Evolutionary conservation across 1,284 basidiomycete species (phyloP).

Genomic region (Schizophyllum commune): DNA sequence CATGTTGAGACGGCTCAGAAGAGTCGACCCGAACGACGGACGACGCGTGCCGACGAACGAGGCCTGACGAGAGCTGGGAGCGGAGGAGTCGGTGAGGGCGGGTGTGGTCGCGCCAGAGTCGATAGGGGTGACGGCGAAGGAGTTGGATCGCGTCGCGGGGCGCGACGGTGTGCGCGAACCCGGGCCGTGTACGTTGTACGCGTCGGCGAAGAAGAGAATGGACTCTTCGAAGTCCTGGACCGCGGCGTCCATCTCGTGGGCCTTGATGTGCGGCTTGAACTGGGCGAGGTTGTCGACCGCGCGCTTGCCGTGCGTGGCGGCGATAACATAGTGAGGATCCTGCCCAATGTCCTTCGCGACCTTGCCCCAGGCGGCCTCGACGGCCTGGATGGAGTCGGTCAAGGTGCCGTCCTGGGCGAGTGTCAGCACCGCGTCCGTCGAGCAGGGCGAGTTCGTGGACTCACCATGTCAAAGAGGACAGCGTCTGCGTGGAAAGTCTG

Average conservation of each 20-base stretch:
- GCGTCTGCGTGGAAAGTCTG: slow-evolving; percentile 36
- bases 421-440: slow-evolving; percentile 1
- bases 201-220: slow-evolving; percentile 70
- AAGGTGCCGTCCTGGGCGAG: slow-evolving; percentile 56
- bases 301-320: slow-evolving; percentile 71
- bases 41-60: slow-evolving; percentile 35
- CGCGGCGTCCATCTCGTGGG: slow-evolving; percentile 60
- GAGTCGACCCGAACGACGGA: slow-evolving; percentile 42
- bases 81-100: slow-evolving; percentile 23
- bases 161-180: slow-evolving; percentile 14
- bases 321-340: slow-evolving; percentile 58
- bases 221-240: slow-evolving; percentile 63
- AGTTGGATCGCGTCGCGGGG: slow-evolving; percentile 20
- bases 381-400: slow-evolving; percentile 70
- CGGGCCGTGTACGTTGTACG: slow-evolving; percentile 40
- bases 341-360: slow-evolving; percentile 65
- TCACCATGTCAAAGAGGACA: slow-evolving; percentile 58
- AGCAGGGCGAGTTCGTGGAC: background rate
- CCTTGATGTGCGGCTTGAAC: slow-evolving; percentile 49
- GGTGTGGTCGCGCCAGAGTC: slow-evolving; percentile 9
- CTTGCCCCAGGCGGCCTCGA: slow-evolving; percentile 74
- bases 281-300: slow-evolving; percentile 58
- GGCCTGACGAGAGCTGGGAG: slow-evolving; percentile 23
- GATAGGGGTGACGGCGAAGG: slow-evolving; percentile 6
- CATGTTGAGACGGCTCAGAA: slow-evolving; percentile 41